Evolutionary conservation across 1,284 basidiomycete species (phyloP).

Genomic region (Tetrapyrgos nigripes): DNA sequence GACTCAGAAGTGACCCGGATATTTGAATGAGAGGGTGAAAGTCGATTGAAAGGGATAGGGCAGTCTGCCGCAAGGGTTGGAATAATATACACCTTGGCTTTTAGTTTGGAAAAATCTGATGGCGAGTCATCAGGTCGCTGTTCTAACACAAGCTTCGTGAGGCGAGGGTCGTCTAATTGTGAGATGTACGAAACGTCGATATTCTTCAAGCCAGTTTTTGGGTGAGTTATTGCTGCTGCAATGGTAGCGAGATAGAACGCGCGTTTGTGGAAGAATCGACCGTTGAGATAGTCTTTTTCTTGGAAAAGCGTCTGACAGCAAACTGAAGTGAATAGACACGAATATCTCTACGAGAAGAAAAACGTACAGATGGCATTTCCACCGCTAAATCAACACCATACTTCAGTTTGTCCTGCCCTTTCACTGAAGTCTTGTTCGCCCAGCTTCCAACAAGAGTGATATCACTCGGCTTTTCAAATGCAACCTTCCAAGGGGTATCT

Average conservation of each 20-base stretch:
- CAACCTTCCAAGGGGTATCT: conserved; percentile 80
- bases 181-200: conserved; percentile 71
- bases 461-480: conserved; percentile 71
- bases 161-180: conserved; percentile 67
- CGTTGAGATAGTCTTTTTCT: conserved; percentile 93
- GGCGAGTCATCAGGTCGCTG: conserved; percentile 39
- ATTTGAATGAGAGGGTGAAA: conserved; percentile 82
- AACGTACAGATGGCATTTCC: conserved; percentile 84
- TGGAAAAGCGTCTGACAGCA: conserved; percentile 75
- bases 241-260: conserved; percentile 90
- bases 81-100: conserved; percentile 77
- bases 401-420: conserved; percentile 64
- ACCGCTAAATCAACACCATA: conserved; percentile 87
- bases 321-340: conserved; percentile 12
- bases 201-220: conserved; percentile 48
- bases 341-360: neutral
- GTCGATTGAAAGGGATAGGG: conserved; percentile 67
- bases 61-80: conserved; percentile 65
- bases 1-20: conserved; percentile 50
- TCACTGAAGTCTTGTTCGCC: conserved; percentile 72
- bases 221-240: conserved; percentile 64
- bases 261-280: conserved; percentile 92
- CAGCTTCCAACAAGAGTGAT: conserved; percentile 79
- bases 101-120: conserved; percentile 72
- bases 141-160: conserved; percentile 70